Conservation (phyloP, 1,139 yeast species). For the Suhomyces bribrorum region DNA sequence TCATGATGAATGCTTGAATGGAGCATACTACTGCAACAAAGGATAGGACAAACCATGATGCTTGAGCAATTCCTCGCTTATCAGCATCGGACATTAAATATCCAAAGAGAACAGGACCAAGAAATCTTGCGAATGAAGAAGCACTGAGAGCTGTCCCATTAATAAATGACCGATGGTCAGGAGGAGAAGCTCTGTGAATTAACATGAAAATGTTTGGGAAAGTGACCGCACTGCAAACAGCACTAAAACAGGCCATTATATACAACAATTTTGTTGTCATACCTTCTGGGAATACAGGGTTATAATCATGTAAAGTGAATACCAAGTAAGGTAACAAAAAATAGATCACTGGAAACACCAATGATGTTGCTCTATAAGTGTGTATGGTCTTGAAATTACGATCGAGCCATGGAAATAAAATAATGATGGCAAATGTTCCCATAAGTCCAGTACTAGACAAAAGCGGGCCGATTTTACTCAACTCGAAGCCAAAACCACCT, state of each 20-base stretch:
- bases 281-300: slow-evolving; percentile 18
- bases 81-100: slow-evolving; percentile 42
- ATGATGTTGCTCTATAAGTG: slow-evolving; percentile 23
- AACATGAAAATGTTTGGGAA: slow-evolving; percentile 47
- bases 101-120: slow-evolving; percentile 65
- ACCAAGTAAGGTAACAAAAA: slow-evolving; percentile 24
- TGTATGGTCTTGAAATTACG: slow-evolving; percentile 23
- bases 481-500: slow-evolving; percentile 26
- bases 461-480: slow-evolving; percentile 24
- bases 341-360: slow-evolving; percentile 26
- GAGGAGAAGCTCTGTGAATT: slow-evolving; percentile 50
- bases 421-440: slow-evolving; percentile 25
- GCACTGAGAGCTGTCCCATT: slow-evolving; percentile 53
- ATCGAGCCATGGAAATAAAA: slow-evolving; percentile 28
- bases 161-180: slow-evolving; percentile 50
- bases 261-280: slow-evolving; percentile 14
- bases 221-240: slow-evolving; percentile 25
- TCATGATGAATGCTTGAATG: slow-evolving; percentile 34
- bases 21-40: slow-evolving; percentile 34
- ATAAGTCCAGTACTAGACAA: slow-evolving; percentile 29
- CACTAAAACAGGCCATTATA: slow-evolving; percentile 21
- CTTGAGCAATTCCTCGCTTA: slow-evolving; percentile 41
- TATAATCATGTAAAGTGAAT: slow-evolving; percentile 22
- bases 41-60: slow-evolving; percentile 53
- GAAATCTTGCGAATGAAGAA: slow-evolving; percentile 55